Conservation (phyloP, 345 rosid genomes). For the Gossypium arboreum region DNA sequence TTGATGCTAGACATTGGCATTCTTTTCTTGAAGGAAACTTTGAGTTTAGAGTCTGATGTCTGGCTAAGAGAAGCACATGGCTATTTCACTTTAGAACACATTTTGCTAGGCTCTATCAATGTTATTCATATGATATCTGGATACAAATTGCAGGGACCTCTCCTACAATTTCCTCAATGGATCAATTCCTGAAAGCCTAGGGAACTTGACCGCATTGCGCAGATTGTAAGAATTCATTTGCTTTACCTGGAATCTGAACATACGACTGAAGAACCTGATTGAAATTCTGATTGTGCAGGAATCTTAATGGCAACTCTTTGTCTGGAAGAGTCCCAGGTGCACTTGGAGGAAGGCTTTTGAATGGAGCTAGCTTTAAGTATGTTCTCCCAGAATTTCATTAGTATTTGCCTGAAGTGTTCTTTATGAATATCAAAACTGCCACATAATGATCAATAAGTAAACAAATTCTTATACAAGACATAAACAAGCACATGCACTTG, state of each 20-base stretch:
- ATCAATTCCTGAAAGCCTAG: slow-evolving; percentile 87
- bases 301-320: slow-evolving; percentile 84
- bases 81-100: neutral
- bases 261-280: neutral
- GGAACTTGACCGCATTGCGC: slow-evolving; percentile 62
- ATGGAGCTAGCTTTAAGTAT: slow-evolving; percentile 96
- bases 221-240: slow-evolving; percentile 62
- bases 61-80: neutral
- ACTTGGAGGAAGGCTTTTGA: slow-evolving; percentile 88
- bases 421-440: neutral
- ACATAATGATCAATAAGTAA: neutral
- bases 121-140: neutral
- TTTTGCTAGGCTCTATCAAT: neutral
- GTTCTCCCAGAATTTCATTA: slow-evolving; percentile 17
- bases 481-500: neutral
- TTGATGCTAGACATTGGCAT: neutral
- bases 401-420: slow-evolving; percentile 1
- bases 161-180: slow-evolving; percentile 86
- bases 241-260: slow-evolving; percentile 3
- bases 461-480: neutral
- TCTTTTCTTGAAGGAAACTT: no score
- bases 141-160: slow-evolving; percentile 62
- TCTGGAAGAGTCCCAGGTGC: slow-evolving; percentile 86
- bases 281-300: slow-evolving; percentile 42
- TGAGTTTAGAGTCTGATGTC: neutral